Conservation (phyloP, 2,329 filamentous ascomycete species). For the Trichoderma simmonsii region DNA sequence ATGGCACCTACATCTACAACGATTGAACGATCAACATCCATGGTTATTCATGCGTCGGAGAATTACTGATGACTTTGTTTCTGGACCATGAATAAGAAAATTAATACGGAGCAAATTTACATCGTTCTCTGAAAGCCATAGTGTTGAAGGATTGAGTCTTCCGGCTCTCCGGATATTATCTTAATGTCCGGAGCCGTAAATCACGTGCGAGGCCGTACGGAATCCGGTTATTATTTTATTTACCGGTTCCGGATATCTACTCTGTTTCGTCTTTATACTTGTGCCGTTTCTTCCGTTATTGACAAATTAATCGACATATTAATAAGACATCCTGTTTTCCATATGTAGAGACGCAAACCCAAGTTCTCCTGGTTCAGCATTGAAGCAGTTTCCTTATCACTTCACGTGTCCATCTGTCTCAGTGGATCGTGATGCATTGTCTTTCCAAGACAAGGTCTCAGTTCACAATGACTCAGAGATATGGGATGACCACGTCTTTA, state of each 20-base stretch:
- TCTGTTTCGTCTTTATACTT: neutral
- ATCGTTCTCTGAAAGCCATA: neutral
- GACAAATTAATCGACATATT: neutral
- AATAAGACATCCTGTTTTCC: neutral
- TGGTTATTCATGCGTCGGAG: neutral
- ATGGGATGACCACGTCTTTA: neutral
- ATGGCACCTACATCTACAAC: neutral
- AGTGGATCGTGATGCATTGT: neutral
- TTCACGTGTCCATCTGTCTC: neutral
- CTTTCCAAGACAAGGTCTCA: neutral
- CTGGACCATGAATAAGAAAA: neutral
- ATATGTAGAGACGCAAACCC: neutral
- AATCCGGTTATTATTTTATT: neutral
- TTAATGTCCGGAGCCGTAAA: neutral
- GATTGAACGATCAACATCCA: neutral
- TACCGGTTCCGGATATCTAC: neutral
- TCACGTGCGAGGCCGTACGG: neutral
- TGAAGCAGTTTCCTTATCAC: neutral
- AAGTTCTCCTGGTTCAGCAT: neutral
- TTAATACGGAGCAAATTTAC: neutral
- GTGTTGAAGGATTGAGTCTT: neutral
- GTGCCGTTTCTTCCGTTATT: neutral
- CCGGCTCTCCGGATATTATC: neutral
- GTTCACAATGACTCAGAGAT: neutral
- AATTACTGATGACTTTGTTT: neutral